Conservation (phyloP, 805 yeast genomes). For the Kluyveromyces dobzhanskii region DNA sequence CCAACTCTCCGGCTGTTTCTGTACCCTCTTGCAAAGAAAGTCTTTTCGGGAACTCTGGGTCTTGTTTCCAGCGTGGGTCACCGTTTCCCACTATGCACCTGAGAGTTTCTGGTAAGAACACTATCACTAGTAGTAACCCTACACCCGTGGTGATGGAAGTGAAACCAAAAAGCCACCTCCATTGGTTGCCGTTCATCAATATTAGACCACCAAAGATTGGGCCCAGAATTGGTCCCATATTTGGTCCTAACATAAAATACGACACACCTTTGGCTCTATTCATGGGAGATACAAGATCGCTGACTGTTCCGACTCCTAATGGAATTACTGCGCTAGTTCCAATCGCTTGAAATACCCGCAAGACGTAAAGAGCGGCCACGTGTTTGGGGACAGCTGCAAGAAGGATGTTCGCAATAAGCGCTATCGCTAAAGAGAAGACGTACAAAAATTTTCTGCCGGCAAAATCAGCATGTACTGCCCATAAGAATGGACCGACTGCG, state of each 20-base stretch:
- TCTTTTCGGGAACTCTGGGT: constrained; percentile 2
- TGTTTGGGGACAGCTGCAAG: constrained; percentile 56
- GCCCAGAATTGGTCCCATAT: constrained; percentile 77
- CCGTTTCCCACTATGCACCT: constrained; percentile 53
- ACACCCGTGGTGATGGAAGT: constrained; percentile 59
- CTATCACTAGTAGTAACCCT: constrained; percentile 41
- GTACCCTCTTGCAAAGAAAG: neutral
- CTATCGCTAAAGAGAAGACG: constrained; percentile 46
- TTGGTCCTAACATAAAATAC: constrained; percentile 76
- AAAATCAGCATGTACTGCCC: constrained; percentile 49
- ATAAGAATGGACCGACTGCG: constrained; percentile 46
- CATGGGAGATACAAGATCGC: constrained; percentile 60
- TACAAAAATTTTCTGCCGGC: constrained; percentile 62
- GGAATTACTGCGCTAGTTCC: constrained; percentile 87
- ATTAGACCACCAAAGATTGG: constrained; percentile 82
- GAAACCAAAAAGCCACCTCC: constrained; percentile 81
- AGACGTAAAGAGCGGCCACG: constrained; percentile 58
- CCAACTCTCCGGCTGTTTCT: neutral
- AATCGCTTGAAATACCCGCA: constrained; percentile 65
- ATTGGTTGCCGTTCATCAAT: constrained; percentile 57
- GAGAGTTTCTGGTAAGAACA: constrained; percentile 73
- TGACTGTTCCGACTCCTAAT: constrained; percentile 85
- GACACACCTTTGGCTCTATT: constrained; percentile 80
- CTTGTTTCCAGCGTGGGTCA: constrained; percentile 26
- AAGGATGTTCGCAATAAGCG: constrained; percentile 54